phyloP scores from a whole-genome alignment of 2,329 filamentous ascomycete species.

The Ophiostoma ips region DNA sequence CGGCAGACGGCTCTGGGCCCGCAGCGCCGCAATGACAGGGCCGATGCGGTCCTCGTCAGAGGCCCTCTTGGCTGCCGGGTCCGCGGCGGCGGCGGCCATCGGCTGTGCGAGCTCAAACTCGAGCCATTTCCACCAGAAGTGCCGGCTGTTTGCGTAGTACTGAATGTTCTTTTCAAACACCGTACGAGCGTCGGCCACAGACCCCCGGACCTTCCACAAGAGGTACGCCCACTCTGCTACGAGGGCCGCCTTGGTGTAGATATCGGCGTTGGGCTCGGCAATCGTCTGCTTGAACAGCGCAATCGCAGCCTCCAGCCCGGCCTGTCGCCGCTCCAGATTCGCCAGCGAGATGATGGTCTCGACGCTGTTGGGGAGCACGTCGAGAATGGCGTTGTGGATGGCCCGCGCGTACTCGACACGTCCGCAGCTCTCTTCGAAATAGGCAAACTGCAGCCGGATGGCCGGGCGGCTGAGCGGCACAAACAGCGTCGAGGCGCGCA shows the following conservation, averaged over 20 bases:
- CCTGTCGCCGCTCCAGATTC: slow-evolving; percentile 71
- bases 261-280: slow-evolving; percentile 54
- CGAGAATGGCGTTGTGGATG: slow-evolving; percentile 70
- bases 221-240: slow-evolving; percentile 80
- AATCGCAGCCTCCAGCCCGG: slow-evolving; percentile 71
- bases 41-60: slow-evolving; percentile 54
- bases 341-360: slow-evolving; percentile 82
- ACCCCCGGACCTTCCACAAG: slow-evolving; percentile 77
- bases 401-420: slow-evolving; percentile 66
- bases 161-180: slow-evolving; percentile 73
- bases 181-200: slow-evolving; percentile 64
- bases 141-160: slow-evolving; percentile 69
- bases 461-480: slow-evolving; percentile 76
- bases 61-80: too few species aligned
- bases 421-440: slow-evolving; percentile 79
- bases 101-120: slow-evolving; percentile 80
- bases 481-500: slow-evolving; percentile 70
- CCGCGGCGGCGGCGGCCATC: slow-evolving; percentile 48
- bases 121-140: slow-evolving; percentile 85
- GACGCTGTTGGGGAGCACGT: slow-evolving; percentile 63
- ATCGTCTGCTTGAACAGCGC: slow-evolving; percentile 71
- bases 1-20: slow-evolving; percentile 57
- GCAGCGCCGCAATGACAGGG: slow-evolving; percentile 62
- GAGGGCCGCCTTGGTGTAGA: slow-evolving; percentile 72
- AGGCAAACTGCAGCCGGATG: slow-evolving; percentile 79